Evolutionary conservation across 2,329 filamentous ascomycete genomes (phyloP).

Genomic region (Alternaria metachromatica): DNA sequence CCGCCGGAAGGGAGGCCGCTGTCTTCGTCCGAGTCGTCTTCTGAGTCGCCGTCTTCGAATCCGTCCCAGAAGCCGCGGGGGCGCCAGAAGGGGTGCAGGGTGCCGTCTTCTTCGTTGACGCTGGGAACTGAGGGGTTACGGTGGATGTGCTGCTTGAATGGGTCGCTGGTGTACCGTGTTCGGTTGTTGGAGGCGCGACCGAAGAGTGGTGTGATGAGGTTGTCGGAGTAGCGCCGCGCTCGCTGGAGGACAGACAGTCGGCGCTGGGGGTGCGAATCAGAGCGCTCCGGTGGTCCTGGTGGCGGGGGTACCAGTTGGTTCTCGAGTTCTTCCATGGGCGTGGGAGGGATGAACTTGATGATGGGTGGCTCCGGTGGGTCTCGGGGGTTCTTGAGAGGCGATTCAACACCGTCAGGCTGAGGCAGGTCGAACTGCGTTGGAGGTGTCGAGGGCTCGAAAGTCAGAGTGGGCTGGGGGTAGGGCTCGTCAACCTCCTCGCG

Average conservation of each 20-base stretch:
- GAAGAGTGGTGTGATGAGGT: slow-evolving; percentile 52
- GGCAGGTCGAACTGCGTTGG: slow-evolving; percentile 39
- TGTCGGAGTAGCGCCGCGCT: slow-evolving; percentile 56
- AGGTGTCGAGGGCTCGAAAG: slow-evolving; percentile 46
- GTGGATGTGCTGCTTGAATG: slow-evolving; percentile 21
- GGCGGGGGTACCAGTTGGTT: slow-evolving; percentile 44
- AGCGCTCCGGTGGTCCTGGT: slow-evolving; percentile 40
- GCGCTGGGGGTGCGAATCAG: slow-evolving; percentile 45
- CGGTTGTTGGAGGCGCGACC: slow-evolving; percentile 36
- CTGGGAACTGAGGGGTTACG: slow-evolving; percentile 34
- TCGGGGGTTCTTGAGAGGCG: slow-evolving; percentile 65
- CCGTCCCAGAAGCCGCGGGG: slow-evolving; percentile 70
- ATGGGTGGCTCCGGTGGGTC: slow-evolving; percentile 63
- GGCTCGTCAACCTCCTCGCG: slow-evolving; percentile 10
- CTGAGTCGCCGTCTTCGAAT: slow-evolving; percentile 51
- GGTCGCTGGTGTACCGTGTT: slow-evolving; percentile 29
- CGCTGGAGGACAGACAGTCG: slow-evolving; percentile 52
- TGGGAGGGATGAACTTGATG: slow-evolving; percentile 63
- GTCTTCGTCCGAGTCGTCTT: slow-evolving; percentile 42
- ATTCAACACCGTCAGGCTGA: slow-evolving; percentile 54
- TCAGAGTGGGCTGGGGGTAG: slow-evolving; percentile 35
- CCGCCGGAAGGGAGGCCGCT: slow-evolving; percentile 52
- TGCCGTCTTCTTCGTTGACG: slow-evolving; percentile 51
- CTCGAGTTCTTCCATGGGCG: slow-evolving; percentile 57
- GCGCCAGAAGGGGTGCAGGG: slow-evolving; percentile 67